Base-by-base conservation (phyloP, 176 grass and related monocot genomes). In the Microstegium vimineum region DNA sequence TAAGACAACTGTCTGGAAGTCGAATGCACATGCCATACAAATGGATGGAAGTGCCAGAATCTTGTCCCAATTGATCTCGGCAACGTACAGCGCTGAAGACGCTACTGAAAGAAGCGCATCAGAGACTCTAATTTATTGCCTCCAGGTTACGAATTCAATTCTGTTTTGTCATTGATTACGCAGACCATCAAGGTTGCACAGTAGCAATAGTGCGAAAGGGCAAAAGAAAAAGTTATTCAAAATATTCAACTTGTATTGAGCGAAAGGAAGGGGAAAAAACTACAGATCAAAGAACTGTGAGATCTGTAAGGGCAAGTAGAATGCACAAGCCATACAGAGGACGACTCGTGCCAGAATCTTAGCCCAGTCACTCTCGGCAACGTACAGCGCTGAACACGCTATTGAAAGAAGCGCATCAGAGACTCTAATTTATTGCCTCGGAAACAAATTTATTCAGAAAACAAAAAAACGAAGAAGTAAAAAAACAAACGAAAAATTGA, bases 51-150 rank as follows among this genome's bases (percentile, higher is more conserved):
- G 66, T 25, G 36, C 66, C 22, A 69, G 66, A 69, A 69, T 69
- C 36, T 41, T 41, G 0, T 20, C 35, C 66, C 66, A 0, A 25
- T 40, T 40, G 2, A 14, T 92, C 37, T 90, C 5, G 91, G 94
- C 91, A 94, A 97, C 83, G 92, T 94, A 94, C 87, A 97, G 87
- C 90, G 85, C 92, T 94, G 92, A 92, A 25, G 27, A 87, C 92
- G 87, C 94, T 83, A 97, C 30, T 23, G 43, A 86, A 87, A 51
- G 15, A 85, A 90, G 94, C 90, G 87, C 90, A 88, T 82, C 94
- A 94, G 94, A 94, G 94, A 94, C 94, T 97, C 94, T 97, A 92
- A 97, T 88, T 92, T 89, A 94, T 92, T 97, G 92, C 94, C 94
- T 81, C 34, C 43, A 17, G 3, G 20, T n/a, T 54, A 54, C n/a